Evolutionary conservation across 495 filamentous ascomycete species (phyloP), one percentile per base, ranked within the genome.

Genomic region (Trichoderma erinaceum): DNA sequence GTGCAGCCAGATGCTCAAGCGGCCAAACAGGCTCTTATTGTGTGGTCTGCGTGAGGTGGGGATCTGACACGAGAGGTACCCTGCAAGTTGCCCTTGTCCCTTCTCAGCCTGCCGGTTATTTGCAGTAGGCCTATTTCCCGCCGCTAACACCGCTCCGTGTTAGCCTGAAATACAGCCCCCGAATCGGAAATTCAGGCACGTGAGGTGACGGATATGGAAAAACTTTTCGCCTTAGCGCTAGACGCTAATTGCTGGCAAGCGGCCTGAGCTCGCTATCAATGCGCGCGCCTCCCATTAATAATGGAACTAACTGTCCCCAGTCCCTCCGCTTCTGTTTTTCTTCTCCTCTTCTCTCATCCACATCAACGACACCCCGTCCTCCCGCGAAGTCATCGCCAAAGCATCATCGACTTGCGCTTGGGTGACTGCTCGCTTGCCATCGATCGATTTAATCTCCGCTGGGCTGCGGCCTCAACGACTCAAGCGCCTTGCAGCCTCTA

Each of bases 291-390:
- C 56, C 27, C 56, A 61, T 61, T 61, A 61, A 29, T 61, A 61
- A 61, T 61, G 56, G 27, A 38, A 61, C 56, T 32, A 61, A 18
- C 56, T 11, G 56, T 61, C 56, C 48, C 56, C 56, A 56, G 56
- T 61, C 25, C 35, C 56, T 27, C 56, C 56, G 27, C 56, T 61
- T 61, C 50, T 27, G 23, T 61, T 61, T 52, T 61, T 61, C 27
- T 21, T 61, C 56, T 21, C 27, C 56, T 29, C 56, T 32, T 61
- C 56, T 61, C 56, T n/a, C 56, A 25, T 61, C 10, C 23, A 29
- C 56, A 61, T 61, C 56, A 61, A 18, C 56, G 27, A 61, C 27
- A 10, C 56, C 32, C 27, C 56, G 25, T 15, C 56, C 25, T 61
- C 12, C 56, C 56, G 16, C 56, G 56, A 61, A 27, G 27, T n/a